A percentile compares a stretch with the other conserved stretches of the same genome.
phyloP scores from a whole-genome alignment of 495 filamentous ascomycete genomes.

The Hypoxylon trugodes region DNA sequence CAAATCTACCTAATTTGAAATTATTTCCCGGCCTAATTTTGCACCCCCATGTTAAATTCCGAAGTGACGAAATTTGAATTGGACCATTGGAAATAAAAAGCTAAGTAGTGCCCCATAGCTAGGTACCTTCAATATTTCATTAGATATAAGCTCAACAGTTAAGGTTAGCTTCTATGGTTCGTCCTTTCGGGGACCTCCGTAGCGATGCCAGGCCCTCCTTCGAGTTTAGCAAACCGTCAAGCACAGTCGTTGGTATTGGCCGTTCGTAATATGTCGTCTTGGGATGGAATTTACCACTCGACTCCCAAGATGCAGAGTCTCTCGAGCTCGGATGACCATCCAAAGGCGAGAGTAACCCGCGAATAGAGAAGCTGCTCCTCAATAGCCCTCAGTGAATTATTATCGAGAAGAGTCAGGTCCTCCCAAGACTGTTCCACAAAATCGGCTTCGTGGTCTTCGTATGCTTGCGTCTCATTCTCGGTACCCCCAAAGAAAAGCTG shows the following conservation, averaged over 20 bases:
- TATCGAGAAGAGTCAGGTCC: constrained; percentile 46
- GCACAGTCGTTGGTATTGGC: no score
- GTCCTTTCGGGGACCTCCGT: no score
- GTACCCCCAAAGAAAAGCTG: constrained; percentile 57
- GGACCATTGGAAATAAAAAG: background rate
- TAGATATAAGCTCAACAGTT: background rate
- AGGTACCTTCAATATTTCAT: background rate
- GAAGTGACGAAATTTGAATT: background rate
- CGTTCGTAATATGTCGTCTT: background rate
- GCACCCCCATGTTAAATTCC: constrained; percentile 4
- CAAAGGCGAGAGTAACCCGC: constrained; percentile 63
- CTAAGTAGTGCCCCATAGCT: background rate
- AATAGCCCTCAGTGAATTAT: constrained; percentile 52
- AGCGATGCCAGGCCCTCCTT: no score
- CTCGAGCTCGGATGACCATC: constrained; percentile 57
- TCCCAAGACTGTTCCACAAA: constrained; percentile 43
- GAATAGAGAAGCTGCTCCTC: constrained; percentile 60
- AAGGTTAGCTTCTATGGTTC: no score
- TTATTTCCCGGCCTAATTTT: background rate
- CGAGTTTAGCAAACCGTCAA: no score
- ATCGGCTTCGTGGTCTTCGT: constrained; percentile 1
- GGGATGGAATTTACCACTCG: constrained; percentile 45
- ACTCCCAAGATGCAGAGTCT: constrained; percentile 59
- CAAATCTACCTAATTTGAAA: constrained; percentile 21
- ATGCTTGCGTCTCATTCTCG: background rate